phyloP scores from a whole-genome alignment of 2,329 filamentous ascomycete genomes.

The Colletotrichum acutatum region DNA sequence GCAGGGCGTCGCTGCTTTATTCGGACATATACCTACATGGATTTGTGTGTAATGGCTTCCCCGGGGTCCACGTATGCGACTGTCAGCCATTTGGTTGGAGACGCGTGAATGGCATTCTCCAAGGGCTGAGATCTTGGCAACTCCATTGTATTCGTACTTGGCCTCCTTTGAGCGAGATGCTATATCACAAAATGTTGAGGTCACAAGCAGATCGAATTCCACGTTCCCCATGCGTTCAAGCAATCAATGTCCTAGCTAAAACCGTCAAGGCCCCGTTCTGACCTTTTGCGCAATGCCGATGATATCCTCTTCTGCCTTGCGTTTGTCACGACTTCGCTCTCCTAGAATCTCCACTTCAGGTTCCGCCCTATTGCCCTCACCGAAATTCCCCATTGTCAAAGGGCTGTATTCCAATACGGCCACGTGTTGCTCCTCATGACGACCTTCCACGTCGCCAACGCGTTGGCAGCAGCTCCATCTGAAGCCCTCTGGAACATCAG shows the following conservation, averaged over 20 bases:
- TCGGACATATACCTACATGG: not conserved
- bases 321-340: not conserved
- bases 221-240: too few relatives aligned
- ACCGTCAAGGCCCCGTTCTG: too few relatives aligned
- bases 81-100: not conserved
- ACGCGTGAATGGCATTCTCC: not conserved
- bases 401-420: not conserved
- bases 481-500: not conserved
- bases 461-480: conserved; percentile 22
- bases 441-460: not conserved
- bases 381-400: not conserved
- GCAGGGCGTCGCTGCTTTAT: not conserved
- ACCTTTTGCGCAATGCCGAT: not conserved
- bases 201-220: not conserved
- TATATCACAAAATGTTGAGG: not conserved
- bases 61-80: too few relatives aligned
- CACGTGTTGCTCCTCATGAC: not conserved
- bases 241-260: too few relatives aligned
- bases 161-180: too few relatives aligned
- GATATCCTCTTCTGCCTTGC: conserved; percentile 20
- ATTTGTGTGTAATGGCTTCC: not conserved
- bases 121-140: not conserved
- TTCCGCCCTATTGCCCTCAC: too few relatives aligned
- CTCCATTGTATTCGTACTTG: too few relatives aligned
- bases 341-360: too few relatives aligned